Conservation (phyloP, 2,329 filamentous ascomycete genomes). For the Colletotrichum spaethianum region DNA sequence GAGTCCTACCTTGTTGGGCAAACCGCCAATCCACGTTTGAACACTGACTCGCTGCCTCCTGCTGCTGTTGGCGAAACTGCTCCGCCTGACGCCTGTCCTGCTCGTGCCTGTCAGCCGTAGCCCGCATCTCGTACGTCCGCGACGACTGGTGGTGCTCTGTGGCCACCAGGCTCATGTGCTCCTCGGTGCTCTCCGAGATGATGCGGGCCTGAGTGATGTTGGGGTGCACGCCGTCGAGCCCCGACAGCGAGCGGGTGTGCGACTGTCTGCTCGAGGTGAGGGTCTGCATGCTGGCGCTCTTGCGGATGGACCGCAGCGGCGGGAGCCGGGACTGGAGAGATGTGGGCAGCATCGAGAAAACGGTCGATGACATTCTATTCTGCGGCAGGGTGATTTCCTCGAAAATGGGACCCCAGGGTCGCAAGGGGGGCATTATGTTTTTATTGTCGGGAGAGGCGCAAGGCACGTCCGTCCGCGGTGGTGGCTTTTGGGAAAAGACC, state of each 20-base stretch:
- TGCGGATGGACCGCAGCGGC: conserved; percentile 63
- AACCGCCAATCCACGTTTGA: conserved; percentile 52
- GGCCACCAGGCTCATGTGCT: conserved; percentile 36
- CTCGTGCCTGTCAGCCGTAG: conserved; percentile 23
- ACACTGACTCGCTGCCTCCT: conserved; percentile 43
- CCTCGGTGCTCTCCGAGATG: conserved; percentile 37
- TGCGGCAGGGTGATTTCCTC: conserved; percentile 51
- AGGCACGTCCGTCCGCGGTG: conserved; percentile 14
- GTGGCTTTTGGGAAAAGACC: conserved; percentile 6
- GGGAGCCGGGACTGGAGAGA: conserved; percentile 67
- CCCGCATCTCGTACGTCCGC: conserved; percentile 23
- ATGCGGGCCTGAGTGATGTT: conserved; percentile 28
- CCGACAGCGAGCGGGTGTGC: conserved; percentile 36
- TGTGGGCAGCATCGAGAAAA: conserved; percentile 68
- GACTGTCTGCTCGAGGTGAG: conserved; percentile 33
- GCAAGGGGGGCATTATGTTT: conserved; percentile 39
- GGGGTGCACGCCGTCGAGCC: conserved; percentile 30
- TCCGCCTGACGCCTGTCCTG: conserved; percentile 14
- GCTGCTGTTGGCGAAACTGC: conserved; percentile 31
- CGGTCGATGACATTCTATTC: conserved; percentile 58
- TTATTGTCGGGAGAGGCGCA: conserved; percentile 10
- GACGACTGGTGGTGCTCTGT: conserved; percentile 35
- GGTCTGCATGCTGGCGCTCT: conserved; percentile 53
- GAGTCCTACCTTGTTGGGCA: conserved; percentile 50
- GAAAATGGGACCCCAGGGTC: conserved; percentile 43